Evolutionary conservation across 2,329 filamentous ascomycete species (phyloP).

Genomic region (Cercospora beticola): DNA sequence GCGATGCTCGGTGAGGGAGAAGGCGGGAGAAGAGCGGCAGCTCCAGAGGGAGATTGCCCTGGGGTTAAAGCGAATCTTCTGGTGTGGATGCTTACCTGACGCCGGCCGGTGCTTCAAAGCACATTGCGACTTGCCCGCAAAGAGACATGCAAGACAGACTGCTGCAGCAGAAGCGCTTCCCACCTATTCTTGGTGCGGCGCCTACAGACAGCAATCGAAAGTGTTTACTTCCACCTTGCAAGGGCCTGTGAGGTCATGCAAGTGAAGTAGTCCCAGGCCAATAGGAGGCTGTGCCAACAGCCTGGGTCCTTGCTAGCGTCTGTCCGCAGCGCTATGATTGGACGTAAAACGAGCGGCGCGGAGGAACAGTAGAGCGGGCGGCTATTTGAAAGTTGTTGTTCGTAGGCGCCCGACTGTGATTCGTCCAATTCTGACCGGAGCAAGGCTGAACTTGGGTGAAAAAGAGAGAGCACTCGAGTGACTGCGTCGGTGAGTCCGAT

Average conservation of each 20-base stretch:
- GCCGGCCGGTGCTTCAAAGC: slow-evolving; percentile 28
- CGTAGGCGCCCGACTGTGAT: slow-evolving; percentile 17
- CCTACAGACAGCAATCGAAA: slow-evolving; percentile 26
- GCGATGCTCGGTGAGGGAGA: slow-evolving; percentile 26
- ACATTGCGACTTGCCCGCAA: slow-evolving; percentile 23
- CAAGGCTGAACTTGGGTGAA: neutral
- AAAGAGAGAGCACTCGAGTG: neutral
- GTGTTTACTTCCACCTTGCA: slow-evolving; percentile 19
- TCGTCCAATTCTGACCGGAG: slow-evolving; percentile 14
- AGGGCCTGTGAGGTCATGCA: slow-evolving; percentile 20
- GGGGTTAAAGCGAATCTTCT: slow-evolving; percentile 23
- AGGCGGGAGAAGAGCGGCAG: slow-evolving; percentile 20
- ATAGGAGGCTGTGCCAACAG: slow-evolving; percentile 18
- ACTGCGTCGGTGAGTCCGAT: slow-evolving; percentile 8
- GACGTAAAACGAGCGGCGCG: slow-evolving; percentile 24
- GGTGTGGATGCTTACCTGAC: slow-evolving; percentile 29
- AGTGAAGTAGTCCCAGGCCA: slow-evolving; percentile 18
- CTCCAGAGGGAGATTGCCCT: slow-evolving; percentile 17
- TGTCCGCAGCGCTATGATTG: slow-evolving; percentile 8
- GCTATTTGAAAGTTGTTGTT: slow-evolving; percentile 13
- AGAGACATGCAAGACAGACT: slow-evolving; percentile 29
- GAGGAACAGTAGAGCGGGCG: slow-evolving; percentile 11
- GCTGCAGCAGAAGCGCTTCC: slow-evolving; percentile 24
- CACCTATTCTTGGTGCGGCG: slow-evolving; percentile 34
- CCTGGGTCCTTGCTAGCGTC: slow-evolving; percentile 10